Conservation (phyloP, 2,329 filamentous ascomycete genomes). For the Colletotrichum agaves region DNA sequence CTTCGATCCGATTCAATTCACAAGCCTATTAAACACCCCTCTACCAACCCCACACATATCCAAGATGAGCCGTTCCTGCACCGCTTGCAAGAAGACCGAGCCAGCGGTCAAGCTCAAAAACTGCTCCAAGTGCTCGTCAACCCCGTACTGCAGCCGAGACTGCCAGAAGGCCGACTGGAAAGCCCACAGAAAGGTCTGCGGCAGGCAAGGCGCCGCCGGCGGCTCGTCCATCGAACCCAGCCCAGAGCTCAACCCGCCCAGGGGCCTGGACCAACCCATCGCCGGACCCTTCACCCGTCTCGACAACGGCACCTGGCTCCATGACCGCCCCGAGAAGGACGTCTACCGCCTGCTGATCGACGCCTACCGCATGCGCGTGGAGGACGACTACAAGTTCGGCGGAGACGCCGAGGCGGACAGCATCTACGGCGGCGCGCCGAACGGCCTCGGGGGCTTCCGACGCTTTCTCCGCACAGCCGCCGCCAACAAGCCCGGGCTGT, state of each 20-base stretch:
- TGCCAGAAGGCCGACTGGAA: slow-evolving; percentile 65
- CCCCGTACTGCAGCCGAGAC: slow-evolving; percentile 59
- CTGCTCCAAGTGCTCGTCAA: too few species aligned
- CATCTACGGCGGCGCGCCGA: too few species aligned
- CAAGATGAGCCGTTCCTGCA: too few species aligned
- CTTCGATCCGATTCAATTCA: too few species aligned
- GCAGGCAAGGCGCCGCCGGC: too few species aligned
- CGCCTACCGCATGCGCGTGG: slow-evolving; percentile 55
- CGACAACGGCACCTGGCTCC: slow-evolving; percentile 53
- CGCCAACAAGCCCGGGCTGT: slow-evolving; percentile 21
- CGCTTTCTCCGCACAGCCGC: slow-evolving; percentile 46
- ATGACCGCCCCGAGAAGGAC: slow-evolving; percentile 55
- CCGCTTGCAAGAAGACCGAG: too few species aligned
- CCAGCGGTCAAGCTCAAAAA: too few species aligned
- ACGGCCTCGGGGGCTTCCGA: slow-evolving; percentile 39
- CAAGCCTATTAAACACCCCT: too few species aligned
- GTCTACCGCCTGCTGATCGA: slow-evolving; percentile 60
- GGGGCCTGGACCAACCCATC: slow-evolving; percentile 45
- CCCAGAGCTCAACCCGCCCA: slow-evolving; percentile 38
- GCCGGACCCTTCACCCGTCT: slow-evolving; percentile 54
- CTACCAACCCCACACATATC: too few species aligned
- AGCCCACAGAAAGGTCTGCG: slow-evolving; percentile 57
- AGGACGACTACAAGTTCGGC: slow-evolving; percentile 48
- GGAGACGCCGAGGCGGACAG: too few species aligned
- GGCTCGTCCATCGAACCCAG: too few species aligned